A percentile compares a stretch with the other conserved stretches of the same genome.
Evolutionary conservation across 2,329 filamentous ascomycete species (phyloP).

Genomic region (Eutypa lata): DNA sequence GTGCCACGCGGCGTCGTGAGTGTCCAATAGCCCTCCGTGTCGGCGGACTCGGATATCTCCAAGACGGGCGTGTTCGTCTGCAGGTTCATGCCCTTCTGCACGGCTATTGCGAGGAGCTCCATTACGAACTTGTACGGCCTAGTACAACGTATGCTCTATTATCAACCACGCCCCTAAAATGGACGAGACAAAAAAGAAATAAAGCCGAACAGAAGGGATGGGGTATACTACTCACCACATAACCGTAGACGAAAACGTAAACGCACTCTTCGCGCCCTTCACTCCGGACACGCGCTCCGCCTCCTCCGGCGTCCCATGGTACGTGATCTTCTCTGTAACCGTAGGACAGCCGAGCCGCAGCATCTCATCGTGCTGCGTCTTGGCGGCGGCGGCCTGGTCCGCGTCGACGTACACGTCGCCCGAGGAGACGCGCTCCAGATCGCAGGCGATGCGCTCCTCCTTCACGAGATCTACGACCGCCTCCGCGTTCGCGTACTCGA

Average conservation of each 20-base stretch:
- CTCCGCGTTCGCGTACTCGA: slow-evolving; percentile 24
- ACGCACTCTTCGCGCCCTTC: slow-evolving; percentile 29
- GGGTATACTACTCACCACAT: slow-evolving; percentile 16
- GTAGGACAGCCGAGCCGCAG: slow-evolving; percentile 18
- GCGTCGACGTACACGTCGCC: slow-evolving; percentile 27
- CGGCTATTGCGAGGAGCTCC: slow-evolving; percentile 17
- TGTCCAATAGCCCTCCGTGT: slow-evolving; percentile 34
- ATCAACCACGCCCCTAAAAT: too few relatives aligned
- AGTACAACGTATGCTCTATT: background rate
- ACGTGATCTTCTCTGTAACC: slow-evolving; percentile 12
- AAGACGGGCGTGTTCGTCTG: slow-evolving; percentile 24
- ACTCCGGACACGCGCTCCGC: slow-evolving; percentile 26
- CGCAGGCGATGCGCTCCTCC: slow-evolving; percentile 30
- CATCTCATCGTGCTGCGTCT: slow-evolving; percentile 27
- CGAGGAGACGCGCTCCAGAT: slow-evolving; percentile 22
- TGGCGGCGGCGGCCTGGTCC: slow-evolving; percentile 22
- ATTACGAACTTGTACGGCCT: slow-evolving; percentile 28
- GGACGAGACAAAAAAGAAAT: too few relatives aligned
- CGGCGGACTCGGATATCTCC: slow-evolving; percentile 14
- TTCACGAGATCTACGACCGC: slow-evolving; percentile 26
- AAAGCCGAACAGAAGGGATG: too few relatives aligned
- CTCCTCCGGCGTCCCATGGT: slow-evolving; percentile 12
- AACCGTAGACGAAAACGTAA: slow-evolving; percentile 25
- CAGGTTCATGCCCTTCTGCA: slow-evolving; percentile 20
- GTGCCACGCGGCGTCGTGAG: slow-evolving; percentile 53